Base-by-base conservation (phyloP, 2,329 filamentous ascomycete genomes). In the Davidsoniella eucalypti region DNA sequence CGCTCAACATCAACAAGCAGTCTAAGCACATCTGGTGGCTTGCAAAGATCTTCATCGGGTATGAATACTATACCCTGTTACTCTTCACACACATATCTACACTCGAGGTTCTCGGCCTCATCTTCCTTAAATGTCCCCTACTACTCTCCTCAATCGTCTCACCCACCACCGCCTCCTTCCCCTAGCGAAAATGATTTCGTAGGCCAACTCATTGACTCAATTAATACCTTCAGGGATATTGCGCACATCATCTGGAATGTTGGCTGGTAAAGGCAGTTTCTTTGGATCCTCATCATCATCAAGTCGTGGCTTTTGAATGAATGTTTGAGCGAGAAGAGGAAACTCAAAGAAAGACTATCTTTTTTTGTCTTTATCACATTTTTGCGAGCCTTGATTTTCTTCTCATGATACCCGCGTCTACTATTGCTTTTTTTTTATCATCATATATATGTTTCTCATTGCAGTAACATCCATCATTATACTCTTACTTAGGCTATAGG, bases 41-140 rank as follows among this genome's bases (percentile, higher is more conserved):
- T 93, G 70, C 78, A 82, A 55, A 75, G 87, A 57, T 93, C 86
- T 17, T 71, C 79, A 47, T 92, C 86, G 38, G 87, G 87, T 57
- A 93, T 94, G 85, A 83, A 47, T 47, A 25, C 41, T 43, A 88
- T 93, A 83, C 85, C 87, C 6, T 83, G 81, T 57, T 84, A 87
- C 57, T 82, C 87, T 57, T 78, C 78, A 54, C 84, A 87, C 56
- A 69, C 64, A 61, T 71, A 64, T 43, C 49, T 42, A 41, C 36
- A 33, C 29, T 33, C 29, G 12, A 33, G 26, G 29, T 33, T 43
- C 23, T 44, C 49, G 5, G 18, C 25, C 42, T 40, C 10, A 21
- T 45, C 42, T 36, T 45, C 41, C 16, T 50, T 14, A 3, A 17
- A 43, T 43, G 12, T 33, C 8, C 29, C 29, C 3, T 33, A 33